phyloP scores from a whole-genome alignment of 176 grass and related monocot species.

The Oryza nivara region DNA sequence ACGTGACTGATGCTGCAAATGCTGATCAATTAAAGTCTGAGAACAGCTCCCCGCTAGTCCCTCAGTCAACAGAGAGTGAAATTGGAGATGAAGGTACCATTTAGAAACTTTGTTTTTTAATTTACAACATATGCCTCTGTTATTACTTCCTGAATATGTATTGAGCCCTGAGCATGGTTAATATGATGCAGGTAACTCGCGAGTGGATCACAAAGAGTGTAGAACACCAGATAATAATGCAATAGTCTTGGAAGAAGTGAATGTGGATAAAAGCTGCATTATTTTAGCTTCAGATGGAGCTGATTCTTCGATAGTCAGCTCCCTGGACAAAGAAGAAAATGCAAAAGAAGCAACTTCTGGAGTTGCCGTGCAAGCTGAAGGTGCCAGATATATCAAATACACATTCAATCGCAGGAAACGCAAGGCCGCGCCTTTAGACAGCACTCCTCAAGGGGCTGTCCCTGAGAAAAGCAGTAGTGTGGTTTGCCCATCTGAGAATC shows the following conservation, averaged over 20 bases:
- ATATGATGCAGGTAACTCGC: constrained; percentile 45
- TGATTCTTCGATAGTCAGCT: constrained; percentile 37
- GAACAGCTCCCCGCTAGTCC: constrained; percentile 28
- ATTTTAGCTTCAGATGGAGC: constrained; percentile 44
- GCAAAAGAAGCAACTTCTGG: constrained; percentile 24
- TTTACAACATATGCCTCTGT: constrained; percentile 11
- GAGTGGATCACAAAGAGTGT: constrained; percentile 20
- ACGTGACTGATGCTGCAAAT: constrained; percentile 25
- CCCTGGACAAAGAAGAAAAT: constrained; percentile 42
- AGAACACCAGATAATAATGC: constrained; percentile 32
- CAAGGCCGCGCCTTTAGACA: constrained; percentile 54
- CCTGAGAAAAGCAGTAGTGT: constrained; percentile 44
- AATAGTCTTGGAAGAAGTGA: constrained; percentile 38
- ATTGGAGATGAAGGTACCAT: constrained; percentile 43
- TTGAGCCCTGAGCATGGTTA: constrained; percentile 26
- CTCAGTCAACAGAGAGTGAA: constrained; percentile 41
- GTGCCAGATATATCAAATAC: constrained; percentile 68
- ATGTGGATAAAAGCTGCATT: constrained; percentile 40
- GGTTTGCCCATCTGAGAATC: constrained; percentile 34
- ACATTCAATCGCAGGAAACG: constrained; percentile 92
- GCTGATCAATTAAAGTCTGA: constrained; percentile 36
- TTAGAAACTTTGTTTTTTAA: constrained; percentile 3
- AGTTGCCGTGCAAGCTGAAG: constrained; percentile 56
- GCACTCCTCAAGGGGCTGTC: constrained; percentile 38
- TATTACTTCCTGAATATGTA: constrained; percentile 8